phyloP scores from a whole-genome alignment of 1,284 basidiomycete species.

The Rhizopogon parksii region DNA sequence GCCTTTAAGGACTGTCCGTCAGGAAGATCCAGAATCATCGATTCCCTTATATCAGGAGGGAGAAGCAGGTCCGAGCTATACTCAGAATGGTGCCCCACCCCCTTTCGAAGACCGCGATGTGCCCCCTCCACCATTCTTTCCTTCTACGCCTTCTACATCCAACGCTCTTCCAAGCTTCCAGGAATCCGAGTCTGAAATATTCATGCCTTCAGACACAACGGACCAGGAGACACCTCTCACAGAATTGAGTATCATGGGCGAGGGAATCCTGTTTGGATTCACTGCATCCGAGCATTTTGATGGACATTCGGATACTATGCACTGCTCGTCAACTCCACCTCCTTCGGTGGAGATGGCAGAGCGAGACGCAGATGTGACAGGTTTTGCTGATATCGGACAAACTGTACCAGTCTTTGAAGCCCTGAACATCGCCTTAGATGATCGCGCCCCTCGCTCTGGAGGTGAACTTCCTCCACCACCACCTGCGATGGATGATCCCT shows the following conservation, averaged over 20 bases:
- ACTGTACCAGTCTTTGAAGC: constrained; percentile 49
- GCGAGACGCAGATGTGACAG: constrained; percentile 59
- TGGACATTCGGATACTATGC: constrained; percentile 62
- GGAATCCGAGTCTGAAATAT: constrained; percentile 68
- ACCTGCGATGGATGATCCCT: constrained; percentile 78
- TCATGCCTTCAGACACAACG: constrained; percentile 46
- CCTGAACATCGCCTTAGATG: constrained; percentile 50
- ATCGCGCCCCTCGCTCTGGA: constrained; percentile 27
- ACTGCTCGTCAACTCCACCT: constrained; percentile 55
- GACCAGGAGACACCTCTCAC: constrained; percentile 31
- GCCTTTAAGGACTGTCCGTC: constrained; percentile 58
- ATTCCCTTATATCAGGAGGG: constrained; percentile 59
- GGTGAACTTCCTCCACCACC: constrained; percentile 61
- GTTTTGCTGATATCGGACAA: constrained; percentile 51
- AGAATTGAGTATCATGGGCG: constrained; percentile 47
- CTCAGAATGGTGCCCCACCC: constrained; percentile 57
- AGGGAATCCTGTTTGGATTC: constrained; percentile 71
- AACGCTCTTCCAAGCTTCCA: constrained; percentile 63
- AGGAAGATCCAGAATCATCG: constrained; percentile 54
- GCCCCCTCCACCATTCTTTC: constrained; percentile 68
- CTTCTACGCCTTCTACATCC: constrained; percentile 55
- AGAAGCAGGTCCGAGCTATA: constrained; percentile 66
- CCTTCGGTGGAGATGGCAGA: constrained; percentile 66
- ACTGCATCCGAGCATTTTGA: constrained; percentile 63
- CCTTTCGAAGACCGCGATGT: constrained; percentile 75